phyloP scores from a whole-genome alignment of 2,329 filamentous ascomycete species.

The Fusarium sp. region DNA sequence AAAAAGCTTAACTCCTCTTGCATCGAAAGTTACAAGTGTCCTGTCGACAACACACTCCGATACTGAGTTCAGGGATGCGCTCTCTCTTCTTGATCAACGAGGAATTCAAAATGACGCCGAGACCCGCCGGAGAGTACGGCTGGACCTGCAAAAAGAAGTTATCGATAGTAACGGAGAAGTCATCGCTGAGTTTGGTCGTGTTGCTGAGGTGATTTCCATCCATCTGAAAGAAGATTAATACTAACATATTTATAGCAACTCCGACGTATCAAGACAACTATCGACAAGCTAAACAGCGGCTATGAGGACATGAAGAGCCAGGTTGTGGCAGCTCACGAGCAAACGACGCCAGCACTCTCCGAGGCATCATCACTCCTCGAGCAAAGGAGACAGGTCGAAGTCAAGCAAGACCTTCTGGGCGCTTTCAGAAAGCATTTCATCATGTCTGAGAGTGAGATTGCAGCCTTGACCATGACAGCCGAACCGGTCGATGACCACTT shows the following conservation, averaged over 20 bases:
- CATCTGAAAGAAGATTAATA: slow-evolving; percentile 2
- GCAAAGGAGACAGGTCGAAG: slow-evolving; percentile 76
- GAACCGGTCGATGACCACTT: slow-evolving; percentile 87
- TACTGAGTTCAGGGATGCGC: slow-evolving; percentile 84
- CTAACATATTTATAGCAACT: slow-evolving; percentile 71
- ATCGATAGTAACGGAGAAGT: slow-evolving; percentile 92
- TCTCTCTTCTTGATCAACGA: slow-evolving; percentile 78
- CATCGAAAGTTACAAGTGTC: slow-evolving; percentile 82
- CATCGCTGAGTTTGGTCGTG: slow-evolving; percentile 83
- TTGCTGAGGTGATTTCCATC: slow-evolving; percentile 75
- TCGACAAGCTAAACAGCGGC: slow-evolving; percentile 78
- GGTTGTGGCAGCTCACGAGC: slow-evolving; percentile 75
- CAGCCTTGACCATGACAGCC: slow-evolving; percentile 76
- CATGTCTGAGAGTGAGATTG: slow-evolving; percentile 79
- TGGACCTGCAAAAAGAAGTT: slow-evolving; percentile 89
- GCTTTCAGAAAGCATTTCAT: slow-evolving; percentile 85
- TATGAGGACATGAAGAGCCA: slow-evolving; percentile 83
- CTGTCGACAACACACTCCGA: slow-evolving; percentile 93
- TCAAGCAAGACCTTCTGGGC: slow-evolving; percentile 77
- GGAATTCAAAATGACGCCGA: slow-evolving; percentile 76
- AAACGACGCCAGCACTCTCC: slow-evolving; percentile 75
- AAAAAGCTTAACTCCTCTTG: slow-evolving; percentile 69
- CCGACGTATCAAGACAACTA: slow-evolving; percentile 78
- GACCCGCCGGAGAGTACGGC: slow-evolving; percentile 76
- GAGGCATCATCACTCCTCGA: slow-evolving; percentile 78